Evolutionary conservation across 2,329 filamentous ascomycete species (phyloP), one percentile per base, ranked within the genome.

Genomic region (Arthrobotrys pseudoclavata): DNA sequence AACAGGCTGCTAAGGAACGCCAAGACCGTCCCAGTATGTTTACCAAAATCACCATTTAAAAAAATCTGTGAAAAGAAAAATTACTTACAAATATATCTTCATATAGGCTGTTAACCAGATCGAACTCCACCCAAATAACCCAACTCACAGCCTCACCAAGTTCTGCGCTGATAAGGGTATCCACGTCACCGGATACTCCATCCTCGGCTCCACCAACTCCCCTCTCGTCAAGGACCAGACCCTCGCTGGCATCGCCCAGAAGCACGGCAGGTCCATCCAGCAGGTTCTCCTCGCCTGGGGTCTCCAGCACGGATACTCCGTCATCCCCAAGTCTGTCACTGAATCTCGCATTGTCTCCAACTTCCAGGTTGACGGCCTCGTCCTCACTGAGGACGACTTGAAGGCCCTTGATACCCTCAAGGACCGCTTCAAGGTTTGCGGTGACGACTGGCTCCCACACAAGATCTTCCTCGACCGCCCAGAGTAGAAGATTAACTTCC

Each of bases 241-340:
- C 18, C 86, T 94, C 26, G 85, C 87, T 72, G 84, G 86, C 76
- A 85, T 93, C 62, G 91, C 91, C 34, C 85, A 90, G 82, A 84
- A 84, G 80, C 91, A 92, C 85, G 88, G 88, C 82, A 90, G 90
- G 86, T 89, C 90, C 13, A 86, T 88, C 9, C 90, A 94, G 86
- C 91, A 96, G 86, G 88, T 94, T 64, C 85, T 96, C 81, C 85
- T 97, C 79, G 86, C 90, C 81, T 97, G 93, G 92, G 93, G 92
- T 79, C 85, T 96, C 69, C 89, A 92, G 83, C 90, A 93, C 83
- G 92, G 91, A 75, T 93, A 91, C 86, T 91, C 89, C 80, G 92
- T 97, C 64, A 93, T 97, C 81, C 93, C 93, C 82, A 97, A 97
- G 88, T 91, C 89, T 64, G 91, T 94, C 74, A 94, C 89, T 80